Evolutionary conservation across 2,329 filamentous ascomycete genomes (phyloP), one percentile per base, ranked within the genome.

Genomic region (Fusarium duplospermum): DNA sequence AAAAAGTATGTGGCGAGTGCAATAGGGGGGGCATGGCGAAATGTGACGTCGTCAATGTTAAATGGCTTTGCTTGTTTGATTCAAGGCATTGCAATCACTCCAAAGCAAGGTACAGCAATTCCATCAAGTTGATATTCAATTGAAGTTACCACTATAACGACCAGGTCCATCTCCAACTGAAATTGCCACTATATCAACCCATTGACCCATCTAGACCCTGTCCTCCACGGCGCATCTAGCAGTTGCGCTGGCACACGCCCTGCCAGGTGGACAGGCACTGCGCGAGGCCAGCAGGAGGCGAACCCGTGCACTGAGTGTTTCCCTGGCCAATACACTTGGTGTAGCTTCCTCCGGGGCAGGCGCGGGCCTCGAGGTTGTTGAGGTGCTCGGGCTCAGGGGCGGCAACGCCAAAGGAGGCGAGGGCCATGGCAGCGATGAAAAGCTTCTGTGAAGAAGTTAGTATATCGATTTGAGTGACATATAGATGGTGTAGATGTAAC

Each of bases 301-400:
- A 4, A 18, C 57, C 24, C 24, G 16, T n/a, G 57, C 57, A 60
- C 20, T 60, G 18, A 6, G 18, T 11, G 4, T 20, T 29, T 14
- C n/a, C n/a, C 27, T 60, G n/a, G 36, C 50, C 50, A 29, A 64
- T 20, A 14, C 62, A 58, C 11, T 56, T 57, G 29, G 31, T 14
- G 35, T 45, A 64, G 62, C 36, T 64, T 27, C 54, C 52, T 31
- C 40, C 54, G 10, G 54, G 54, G 33, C 56, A 65, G 6, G 56
- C 54, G 33, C 63, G 56, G 9, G 63, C 31, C 56, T 65, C 33
- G 18, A 61, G 42, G 16, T 50, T 18, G 63, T 36, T 31, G 38
- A 27, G 27, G 24, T 40, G 31, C 31, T 47, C 42, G 33, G 38
- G 22, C 40, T 61, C 36, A 31, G 40, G 40, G 29, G 40, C 33